Base-by-base conservation (phyloP, 352 stramenopile genomes). In the Pythium pyrilobum region DNA sequence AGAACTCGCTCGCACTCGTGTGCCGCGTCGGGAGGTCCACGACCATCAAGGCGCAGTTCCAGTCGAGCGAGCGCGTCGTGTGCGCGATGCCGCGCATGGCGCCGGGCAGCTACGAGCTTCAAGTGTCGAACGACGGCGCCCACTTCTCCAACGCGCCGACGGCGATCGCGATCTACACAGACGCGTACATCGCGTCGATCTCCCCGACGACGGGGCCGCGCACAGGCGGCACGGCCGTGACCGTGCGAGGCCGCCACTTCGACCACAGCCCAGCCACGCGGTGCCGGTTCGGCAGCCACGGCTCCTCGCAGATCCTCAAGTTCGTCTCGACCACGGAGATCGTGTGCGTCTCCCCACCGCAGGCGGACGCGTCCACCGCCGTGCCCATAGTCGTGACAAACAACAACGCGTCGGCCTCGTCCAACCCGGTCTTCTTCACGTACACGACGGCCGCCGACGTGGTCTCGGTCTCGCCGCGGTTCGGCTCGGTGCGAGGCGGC, bases 201-300 rank as follows among this genome's bases (percentile, higher is more conserved):
- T 58, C 52, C 16, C 92, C 92, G 20, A 66, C 54, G 2, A 72
- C 80, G 29, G 92, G 92, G 0, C 82, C 89, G 21, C 62, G 81
- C 46, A 70, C 59, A 18, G 90, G 89, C 29, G 87, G 76, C 24
- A 97, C 90, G 1, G 52, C 66, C 4, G 82, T 97, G 12, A 96
- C 69, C 24, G 60, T 98, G 4, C 74, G 85, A 20, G 92, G 92
- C 10, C 78, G 77, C 52, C 70, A 96, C 47, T 97, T 97, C 52
- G 70, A 52, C 24, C 69, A 67, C 10, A 71, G 71, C 12, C 61
- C 62, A 0, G n/a, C 41, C 3, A 62, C 95, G 32, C 55, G 62
- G 7, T 97, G 91, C 59, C 67, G 68, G 28, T 97, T 98, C 80
- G 92, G 87, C 4, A 64, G 73, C 20, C 44, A 68, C 2, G 64